Evolutionary conservation across 2,329 filamentous ascomycete genomes (phyloP).

Genomic region (Aspergillus unguis): DNA sequence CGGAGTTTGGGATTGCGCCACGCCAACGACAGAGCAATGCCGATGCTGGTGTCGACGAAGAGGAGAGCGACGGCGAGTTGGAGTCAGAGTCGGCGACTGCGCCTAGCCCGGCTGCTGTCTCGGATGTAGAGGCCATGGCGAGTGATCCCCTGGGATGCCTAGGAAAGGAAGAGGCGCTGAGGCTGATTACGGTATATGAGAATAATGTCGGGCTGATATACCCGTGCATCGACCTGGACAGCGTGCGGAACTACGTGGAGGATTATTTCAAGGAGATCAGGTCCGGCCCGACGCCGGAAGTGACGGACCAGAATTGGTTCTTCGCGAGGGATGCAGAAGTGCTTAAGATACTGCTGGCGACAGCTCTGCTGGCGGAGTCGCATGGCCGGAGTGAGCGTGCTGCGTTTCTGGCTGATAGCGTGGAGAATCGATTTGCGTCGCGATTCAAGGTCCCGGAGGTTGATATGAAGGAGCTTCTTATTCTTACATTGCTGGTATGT

Average conservation of each 20-base stretch:
- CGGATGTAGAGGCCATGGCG: slow-evolving; percentile 33
- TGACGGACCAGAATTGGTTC: slow-evolving; percentile 34
- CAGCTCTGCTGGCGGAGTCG: slow-evolving; percentile 69
- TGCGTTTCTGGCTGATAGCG: slow-evolving; percentile 32
- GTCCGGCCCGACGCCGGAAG: not conserved
- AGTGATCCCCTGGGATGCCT: slow-evolving; percentile 73
- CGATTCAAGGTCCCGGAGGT: slow-evolving; percentile 35
- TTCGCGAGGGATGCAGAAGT: slow-evolving; percentile 56
- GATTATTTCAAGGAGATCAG: slow-evolving; percentile 21
- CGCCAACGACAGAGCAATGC: slow-evolving; percentile 6
- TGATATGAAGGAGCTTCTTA: slow-evolving; percentile 39
- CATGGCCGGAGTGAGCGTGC: slow-evolving; percentile 67
- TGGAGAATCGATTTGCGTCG: slow-evolving; percentile 34
- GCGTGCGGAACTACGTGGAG: slow-evolving; percentile 53
- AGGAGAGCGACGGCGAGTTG: slow-evolving; percentile 18
- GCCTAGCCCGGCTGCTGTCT: slow-evolving; percentile 21
- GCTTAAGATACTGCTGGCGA: slow-evolving; percentile 77
- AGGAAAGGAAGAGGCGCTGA: slow-evolving; percentile 70
- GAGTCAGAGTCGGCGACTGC: slow-evolving; percentile 19
- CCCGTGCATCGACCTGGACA: slow-evolving; percentile 71
- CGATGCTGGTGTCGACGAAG: not conserved
- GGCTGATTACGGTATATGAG: slow-evolving; percentile 73
- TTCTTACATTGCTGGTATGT: slow-evolving; percentile 30
- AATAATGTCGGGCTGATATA: slow-evolving; percentile 90
- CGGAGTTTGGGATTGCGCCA: slow-evolving; percentile 33